Evolutionary conservation across 2,329 filamentous ascomycete genomes (phyloP), one percentile per base, ranked within the genome.

Genomic region (Didymella arachidicola): DNA sequence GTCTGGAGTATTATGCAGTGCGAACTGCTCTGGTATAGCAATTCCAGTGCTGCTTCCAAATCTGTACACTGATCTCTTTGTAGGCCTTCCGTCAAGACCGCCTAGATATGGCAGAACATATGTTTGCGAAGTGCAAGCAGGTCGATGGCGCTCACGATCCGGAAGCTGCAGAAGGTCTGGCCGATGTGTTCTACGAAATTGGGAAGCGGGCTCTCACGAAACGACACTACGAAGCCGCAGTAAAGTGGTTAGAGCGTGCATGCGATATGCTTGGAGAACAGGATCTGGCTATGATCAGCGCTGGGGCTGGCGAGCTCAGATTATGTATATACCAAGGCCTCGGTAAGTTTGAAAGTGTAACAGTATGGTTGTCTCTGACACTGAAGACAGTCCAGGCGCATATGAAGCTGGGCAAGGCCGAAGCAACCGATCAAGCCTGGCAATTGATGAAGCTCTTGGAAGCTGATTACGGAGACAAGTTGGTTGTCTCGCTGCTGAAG

Each of bases 31-130:
- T 95, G 75, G 92, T 92, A 77, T 74, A 82, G 65, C 16, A 2
- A 16, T 12, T 7, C 3, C 10, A 38, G 19, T 18, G 22, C 18
- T 12, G 41, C 7, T 26, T 18, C 14, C 11, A 41, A 5, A 4
- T 7, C 6, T 7, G 4, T 12, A 14, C 18, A 48, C 26, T 59
- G 16, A 59, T 12, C 7, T 1, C 7, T 7, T 1, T 11, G 6
- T 26, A 94, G 91, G 85, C 88, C 29, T 96, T 89, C 87, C 87
- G 87, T 66, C 88, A 93, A 70, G 82, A 86, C 39, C 85, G 89
- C 39, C 80, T 90, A 14, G 90, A 94, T 57, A 84, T 93, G 46
- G 91, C 91, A 27, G 91, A 96, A 53, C 87, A 92, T 73, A 87
- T 95, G 81, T 93, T 89, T 74, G 77, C 76, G 34, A 90, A 90